A percentile compares a stretch with the other conserved stretches of the same genome.
These are phyloP conservation scores for Diospyros kaki DNA, from an alignment of 148 eudicot species.

Conservation along the genomic window DNA sequence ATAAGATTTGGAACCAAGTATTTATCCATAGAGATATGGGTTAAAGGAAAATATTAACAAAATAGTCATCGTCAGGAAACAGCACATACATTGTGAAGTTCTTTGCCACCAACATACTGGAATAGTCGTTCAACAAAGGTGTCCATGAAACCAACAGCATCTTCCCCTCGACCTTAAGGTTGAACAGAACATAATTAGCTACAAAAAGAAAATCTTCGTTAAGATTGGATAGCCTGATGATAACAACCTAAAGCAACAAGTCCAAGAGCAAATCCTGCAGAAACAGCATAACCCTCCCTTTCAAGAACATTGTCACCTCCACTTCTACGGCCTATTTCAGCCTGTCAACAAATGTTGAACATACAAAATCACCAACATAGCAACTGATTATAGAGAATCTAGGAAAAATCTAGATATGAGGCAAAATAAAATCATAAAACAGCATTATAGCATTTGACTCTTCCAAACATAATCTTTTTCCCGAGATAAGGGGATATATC, in stretches of 20 bases:
- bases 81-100: constrained; percentile 50
- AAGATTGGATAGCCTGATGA: neutral
- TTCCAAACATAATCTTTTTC: too few species aligned
- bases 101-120: constrained; percentile 76
- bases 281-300: constrained; percentile 96
- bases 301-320: constrained; percentile 99
- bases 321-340: constrained; percentile 94
- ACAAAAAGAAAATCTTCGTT: constrained; percentile 3
- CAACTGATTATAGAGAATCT: neutral
- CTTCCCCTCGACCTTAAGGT: constrained; percentile 76
- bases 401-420: neutral
- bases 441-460: neutral
- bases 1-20: neutral
- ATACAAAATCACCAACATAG: neutral
- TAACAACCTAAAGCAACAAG: constrained; percentile 89
- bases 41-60: neutral
- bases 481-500: neutral
- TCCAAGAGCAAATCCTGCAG: constrained; percentile 95
- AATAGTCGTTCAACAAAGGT: constrained; percentile 75
- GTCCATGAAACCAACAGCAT: constrained; percentile 68
- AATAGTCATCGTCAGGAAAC: neutral
- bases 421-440: neutral
- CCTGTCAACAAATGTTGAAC: constrained; percentile 36
- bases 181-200: constrained; percentile 19
- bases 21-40: neutral